Conservation (phyloP, 192 early-diverging fungal genomes). For the Backusella circina region DNA sequence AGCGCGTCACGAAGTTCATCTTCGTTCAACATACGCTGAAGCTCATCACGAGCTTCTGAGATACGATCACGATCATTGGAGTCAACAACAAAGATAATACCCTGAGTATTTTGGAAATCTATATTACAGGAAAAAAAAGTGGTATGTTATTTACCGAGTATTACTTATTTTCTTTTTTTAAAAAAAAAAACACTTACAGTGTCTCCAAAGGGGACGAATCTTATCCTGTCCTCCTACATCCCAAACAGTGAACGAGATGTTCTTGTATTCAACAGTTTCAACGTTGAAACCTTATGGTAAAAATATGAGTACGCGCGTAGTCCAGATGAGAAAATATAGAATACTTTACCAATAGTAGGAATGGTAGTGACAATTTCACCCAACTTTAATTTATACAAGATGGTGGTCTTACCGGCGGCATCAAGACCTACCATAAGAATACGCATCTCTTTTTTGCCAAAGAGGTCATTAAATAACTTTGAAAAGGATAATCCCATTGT, state of each 20-base stretch:
- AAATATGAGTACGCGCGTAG: background rate
- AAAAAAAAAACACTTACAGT: conserved; percentile 62
- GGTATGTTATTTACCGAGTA: background rate
- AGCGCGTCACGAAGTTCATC: conserved; percentile 89
- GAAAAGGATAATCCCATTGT: conserved; percentile 44
- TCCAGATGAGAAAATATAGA: background rate
- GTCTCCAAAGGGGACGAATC: conserved; percentile 96
- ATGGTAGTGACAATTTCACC: conserved; percentile 99
- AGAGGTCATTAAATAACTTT: conserved; percentile 66
- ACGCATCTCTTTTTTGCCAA: conserved; percentile 93
- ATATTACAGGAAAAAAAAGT: background rate
- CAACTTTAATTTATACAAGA: conserved; percentile 97
- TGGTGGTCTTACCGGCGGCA: conserved; percentile 96
- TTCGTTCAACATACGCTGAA: conserved; percentile 91
- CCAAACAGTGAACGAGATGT: conserved; percentile 97
- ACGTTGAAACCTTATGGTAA: conserved; percentile 82
- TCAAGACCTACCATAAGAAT: conserved; percentile 93
- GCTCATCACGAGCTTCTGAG: conserved; percentile 87
- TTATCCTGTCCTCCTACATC: conserved; percentile 99
- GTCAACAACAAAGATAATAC: conserved; percentile 96
- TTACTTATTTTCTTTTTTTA: background rate
- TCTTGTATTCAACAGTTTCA: conserved; percentile 97
- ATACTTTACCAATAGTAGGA: conserved; percentile 86
- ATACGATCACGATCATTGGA: conserved; percentile 94
- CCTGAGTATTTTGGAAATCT: conserved; percentile 97